These are phyloP conservation scores for Ophiocordyceps camponoti-floridani DNA, from an alignment of 2,329 filamentous ascomycete species.

Conservation along the genomic window DNA sequence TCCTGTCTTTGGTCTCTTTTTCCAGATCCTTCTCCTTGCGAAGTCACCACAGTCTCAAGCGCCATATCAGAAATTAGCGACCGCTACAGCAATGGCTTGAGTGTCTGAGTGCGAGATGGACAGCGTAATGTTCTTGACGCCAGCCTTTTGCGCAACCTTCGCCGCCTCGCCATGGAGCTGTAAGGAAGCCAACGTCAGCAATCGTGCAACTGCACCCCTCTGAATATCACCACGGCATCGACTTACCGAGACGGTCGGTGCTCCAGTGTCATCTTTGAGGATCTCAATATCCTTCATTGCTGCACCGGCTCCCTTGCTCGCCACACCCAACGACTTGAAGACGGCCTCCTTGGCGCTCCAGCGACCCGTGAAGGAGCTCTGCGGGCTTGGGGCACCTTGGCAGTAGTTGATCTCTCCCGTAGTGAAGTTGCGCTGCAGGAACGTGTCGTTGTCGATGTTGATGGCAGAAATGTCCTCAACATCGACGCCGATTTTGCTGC, in stretches of 20 bases:
- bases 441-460: slow-evolving; percentile 87
- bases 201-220: not conserved
- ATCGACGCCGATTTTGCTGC: slow-evolving; percentile 81
- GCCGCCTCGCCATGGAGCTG: slow-evolving; percentile 79
- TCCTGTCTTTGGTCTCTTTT: not conserved
- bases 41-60: not conserved
- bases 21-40: not conserved
- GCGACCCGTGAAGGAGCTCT: slow-evolving; percentile 81
- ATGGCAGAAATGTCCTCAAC: slow-evolving; percentile 77
- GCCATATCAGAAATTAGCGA: slow-evolving; percentile 50
- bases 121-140: slow-evolving; percentile 75
- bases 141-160: slow-evolving; percentile 64
- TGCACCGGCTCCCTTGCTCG: slow-evolving; percentile 74
- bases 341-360: slow-evolving; percentile 98
- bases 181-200: slow-evolving; percentile 17
- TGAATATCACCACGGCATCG: not conserved
- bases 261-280: slow-evolving; percentile 59
- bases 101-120: slow-evolving; percentile 92
- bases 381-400: slow-evolving; percentile 56
- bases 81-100: slow-evolving; percentile 87
- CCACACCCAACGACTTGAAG: slow-evolving; percentile 88
- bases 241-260: slow-evolving; percentile 69
- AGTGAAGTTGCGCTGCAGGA: slow-evolving; percentile 91
- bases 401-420: slow-evolving; percentile 73
- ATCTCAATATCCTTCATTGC: slow-evolving; percentile 93